A percentile compares a stretch with the other conserved stretches of the same genome.
These are phyloP conservation scores for Oryza brachyantha DNA, from an alignment of 176 grass and related monocot genomes.

Conservation along the genomic window DNA sequence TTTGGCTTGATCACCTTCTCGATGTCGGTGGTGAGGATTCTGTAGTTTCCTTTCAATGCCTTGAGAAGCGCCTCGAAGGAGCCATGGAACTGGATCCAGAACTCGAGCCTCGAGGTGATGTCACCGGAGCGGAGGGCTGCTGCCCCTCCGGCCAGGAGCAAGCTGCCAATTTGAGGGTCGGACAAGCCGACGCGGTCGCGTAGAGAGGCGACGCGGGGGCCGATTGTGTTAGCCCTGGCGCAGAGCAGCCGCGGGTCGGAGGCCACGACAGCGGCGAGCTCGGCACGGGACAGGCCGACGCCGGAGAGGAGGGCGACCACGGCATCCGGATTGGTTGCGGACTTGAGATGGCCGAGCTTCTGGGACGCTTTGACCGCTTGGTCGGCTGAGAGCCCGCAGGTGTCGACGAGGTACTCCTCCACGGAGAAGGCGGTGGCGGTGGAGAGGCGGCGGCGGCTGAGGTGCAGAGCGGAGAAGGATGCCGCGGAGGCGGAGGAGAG, in stretches of 20 bases:
- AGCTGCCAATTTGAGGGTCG: neutral
- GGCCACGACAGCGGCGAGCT: neutral
- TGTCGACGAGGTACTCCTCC: neutral
- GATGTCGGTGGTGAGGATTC: too few relatives aligned
- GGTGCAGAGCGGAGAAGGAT: too few relatives aligned
- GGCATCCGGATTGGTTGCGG: neutral
- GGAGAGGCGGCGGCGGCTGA: too few relatives aligned
- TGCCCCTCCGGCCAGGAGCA: neutral
- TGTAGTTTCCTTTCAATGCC: too few relatives aligned
- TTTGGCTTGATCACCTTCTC: too few relatives aligned
- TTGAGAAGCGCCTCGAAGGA: too few relatives aligned
- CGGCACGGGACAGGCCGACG: constrained; percentile 8
- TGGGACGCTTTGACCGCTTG: neutral
- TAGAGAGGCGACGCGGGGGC: neutral
- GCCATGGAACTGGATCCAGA: too few relatives aligned
- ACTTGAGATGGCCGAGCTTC: neutral
- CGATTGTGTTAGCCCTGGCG: neutral
- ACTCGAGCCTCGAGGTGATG: too few relatives aligned
- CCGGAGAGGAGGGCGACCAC: constrained; percentile 5
- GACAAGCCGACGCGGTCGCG: constrained; percentile 19
- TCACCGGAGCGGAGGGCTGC: too few relatives aligned
- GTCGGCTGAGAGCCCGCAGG: neutral
- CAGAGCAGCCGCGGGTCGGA: neutral
- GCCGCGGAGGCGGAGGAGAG: too few relatives aligned
- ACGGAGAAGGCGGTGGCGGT: too few relatives aligned